Evolutionary conservation across 768 basidiomycete genomes (phyloP), one percentile per base, ranked within the genome.

Genomic region (Serpula lacrymans): DNA sequence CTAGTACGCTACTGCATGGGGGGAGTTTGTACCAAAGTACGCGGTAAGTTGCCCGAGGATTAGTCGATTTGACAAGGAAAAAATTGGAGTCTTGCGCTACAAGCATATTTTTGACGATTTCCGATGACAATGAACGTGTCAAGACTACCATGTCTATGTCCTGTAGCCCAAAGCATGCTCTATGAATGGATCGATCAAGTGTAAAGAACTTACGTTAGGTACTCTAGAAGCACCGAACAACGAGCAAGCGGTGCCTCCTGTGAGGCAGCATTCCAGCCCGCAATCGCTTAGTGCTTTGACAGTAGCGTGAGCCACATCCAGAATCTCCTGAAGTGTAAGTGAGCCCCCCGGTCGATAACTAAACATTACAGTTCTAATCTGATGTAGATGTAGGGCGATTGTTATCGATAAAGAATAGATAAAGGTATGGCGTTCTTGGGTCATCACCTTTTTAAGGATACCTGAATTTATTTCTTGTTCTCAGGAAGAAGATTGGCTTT

Each of bases 141-240:
- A 73, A 49, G 10, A 75, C 67, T 18, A 74, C 59, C 3, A 76
- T 54, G 42, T 76, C 74, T 8, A 74, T 57, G 45, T 77, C 75
- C 74, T 75, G 42, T 33, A 43, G n/a, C n/a, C 42, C 49, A 48
- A 3, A 53, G 39, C 6, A 54, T 46, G 25, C 38, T 42, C 33
- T 52, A 54, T 53, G n/a, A n/a, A n/a, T n/a, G n/a, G n/a, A 29
- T 32, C 6, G n/a, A 12, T 32, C 23, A 31, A 9, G 13, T 5
- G 6, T 2, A 24, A 26, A 37, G n/a, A 11, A 27, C 66, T 31
- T 17, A 72, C 71, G 26, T 62, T 59, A 6, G 68, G 68, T 4
- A 52, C 54, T 6, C 70, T 52, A 14, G 51, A 33, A 47, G 61
- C 68, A 4, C 70, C 71, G 20, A 67, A 67, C 10, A 65, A 47